Percentiles rank a stretch among this genome's conserved stretches.
These are phyloP conservation scores for Pseudocercospora vitis DNA, from an alignment of 2,329 filamentous ascomycete genomes.

Conservation along the genomic window DNA sequence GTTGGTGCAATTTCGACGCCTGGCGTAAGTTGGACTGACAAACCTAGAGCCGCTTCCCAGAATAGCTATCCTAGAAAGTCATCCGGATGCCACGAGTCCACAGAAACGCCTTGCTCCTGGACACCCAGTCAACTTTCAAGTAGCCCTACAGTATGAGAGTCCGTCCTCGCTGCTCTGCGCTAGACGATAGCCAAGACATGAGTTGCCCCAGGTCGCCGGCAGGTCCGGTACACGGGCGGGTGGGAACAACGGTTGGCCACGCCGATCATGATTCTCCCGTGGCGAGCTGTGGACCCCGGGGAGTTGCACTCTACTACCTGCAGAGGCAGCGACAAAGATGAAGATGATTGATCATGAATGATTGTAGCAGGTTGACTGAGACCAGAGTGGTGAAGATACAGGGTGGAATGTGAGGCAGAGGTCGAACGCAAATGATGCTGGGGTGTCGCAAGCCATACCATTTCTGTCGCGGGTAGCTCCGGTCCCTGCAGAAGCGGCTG, in stretches of 20 bases:
- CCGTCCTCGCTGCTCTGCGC: background rate
- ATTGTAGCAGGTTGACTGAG: background rate
- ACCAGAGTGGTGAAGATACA: background rate
- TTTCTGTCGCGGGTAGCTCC: background rate
- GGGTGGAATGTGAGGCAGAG: background rate
- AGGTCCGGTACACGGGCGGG: background rate
- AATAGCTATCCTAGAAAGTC: background rate
- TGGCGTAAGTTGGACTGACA: no score
- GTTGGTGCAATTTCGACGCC: constrained; percentile 1
- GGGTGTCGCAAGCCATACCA: background rate
- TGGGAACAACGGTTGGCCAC: background rate
- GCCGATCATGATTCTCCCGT: background rate
- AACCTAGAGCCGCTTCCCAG: background rate
- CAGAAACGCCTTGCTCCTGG: no score
- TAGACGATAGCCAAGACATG: background rate
- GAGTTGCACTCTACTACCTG: no score
- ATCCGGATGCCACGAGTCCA: no score
- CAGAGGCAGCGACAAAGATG: no score
- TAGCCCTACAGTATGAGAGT: no score
- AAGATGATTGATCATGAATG: no score
- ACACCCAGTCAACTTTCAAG: no score
- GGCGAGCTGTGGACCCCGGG: no score
- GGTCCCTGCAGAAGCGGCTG: background rate
- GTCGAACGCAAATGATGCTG: background rate
- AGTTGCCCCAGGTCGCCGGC: background rate